These are phyloP conservation scores for Candida ponderosae DNA, from an alignment of 805 yeast species.

Conservation along the genomic window DNA sequence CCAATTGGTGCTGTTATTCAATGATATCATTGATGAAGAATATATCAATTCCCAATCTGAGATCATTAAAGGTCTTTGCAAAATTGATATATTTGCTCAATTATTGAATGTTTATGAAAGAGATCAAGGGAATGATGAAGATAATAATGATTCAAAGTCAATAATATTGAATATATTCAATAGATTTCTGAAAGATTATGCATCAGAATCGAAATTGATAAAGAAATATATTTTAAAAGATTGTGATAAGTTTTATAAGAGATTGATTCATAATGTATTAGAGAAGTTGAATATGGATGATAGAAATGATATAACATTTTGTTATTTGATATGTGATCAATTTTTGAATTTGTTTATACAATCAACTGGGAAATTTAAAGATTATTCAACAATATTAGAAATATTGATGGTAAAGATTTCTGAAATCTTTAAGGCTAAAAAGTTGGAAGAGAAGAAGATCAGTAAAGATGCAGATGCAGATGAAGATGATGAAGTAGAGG, in stretches of 20 bases:
- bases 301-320: no score
- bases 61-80: not conserved
- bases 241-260: no score
- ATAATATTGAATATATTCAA: constrained; percentile 1
- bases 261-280: no score
- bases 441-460: no score
- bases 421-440: no score
- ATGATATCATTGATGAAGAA: constrained; percentile 11
- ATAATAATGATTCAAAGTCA: not conserved
- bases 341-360: not conserved
- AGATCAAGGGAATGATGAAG: no score
- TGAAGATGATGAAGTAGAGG: not conserved
- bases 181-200: not conserved
- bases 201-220: not conserved
- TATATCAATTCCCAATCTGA: constrained; percentile 6
- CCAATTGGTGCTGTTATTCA: constrained; percentile 5
- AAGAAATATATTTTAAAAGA: no score
- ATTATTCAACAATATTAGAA: not conserved
- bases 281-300: no score
- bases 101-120: not conserved
- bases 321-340: not conserved
- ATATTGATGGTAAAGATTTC: not conserved
- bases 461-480: no score
- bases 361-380: not conserved
- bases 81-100: not conserved